Percentiles rank a stretch among this genome's conserved stretches.
Conservation (phyloP, 768 basidiomycete species). For the Tulasnella sp. region DNA sequence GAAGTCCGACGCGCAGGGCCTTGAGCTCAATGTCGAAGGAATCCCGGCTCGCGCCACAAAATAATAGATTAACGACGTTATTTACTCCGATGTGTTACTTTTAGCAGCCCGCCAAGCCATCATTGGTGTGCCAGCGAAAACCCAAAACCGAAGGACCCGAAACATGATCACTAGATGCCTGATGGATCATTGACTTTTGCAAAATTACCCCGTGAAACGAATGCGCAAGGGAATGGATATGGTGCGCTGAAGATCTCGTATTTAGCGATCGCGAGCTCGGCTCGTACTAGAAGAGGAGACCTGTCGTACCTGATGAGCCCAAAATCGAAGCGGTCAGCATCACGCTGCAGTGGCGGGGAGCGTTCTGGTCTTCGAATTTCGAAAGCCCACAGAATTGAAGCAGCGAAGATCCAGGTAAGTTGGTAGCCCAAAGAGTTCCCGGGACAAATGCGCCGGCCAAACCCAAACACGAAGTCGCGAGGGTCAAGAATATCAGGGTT, state of each 20-base stretch:
- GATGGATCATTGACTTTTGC: neutral
- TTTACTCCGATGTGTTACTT: too few species aligned
- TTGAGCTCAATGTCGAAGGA: too few species aligned
- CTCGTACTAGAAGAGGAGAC: neutral
- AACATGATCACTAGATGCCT: neutral
- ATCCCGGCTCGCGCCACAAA: too few species aligned
- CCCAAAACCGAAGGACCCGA: too few species aligned
- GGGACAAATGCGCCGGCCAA: conserved; percentile 16
- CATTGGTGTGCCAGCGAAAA: too few species aligned
- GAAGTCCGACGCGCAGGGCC: too few species aligned
- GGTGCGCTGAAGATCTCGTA: neutral
- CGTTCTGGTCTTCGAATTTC: neutral
- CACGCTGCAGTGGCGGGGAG: neutral
- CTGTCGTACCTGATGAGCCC: neutral
- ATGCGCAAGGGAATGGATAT: neutral
- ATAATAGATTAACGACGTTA: too few species aligned
- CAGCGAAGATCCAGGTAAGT: neutral
- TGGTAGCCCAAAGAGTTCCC: neutral
- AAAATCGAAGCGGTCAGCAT: neutral
- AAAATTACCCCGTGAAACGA: neutral
- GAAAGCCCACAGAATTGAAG: neutral
- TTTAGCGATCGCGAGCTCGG: neutral
- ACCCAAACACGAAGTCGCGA: neutral
- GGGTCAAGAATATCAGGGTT: neutral
- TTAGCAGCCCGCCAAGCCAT: too few species aligned